Percentiles rank a stretch among this genome's conserved stretches.
Conservation (phyloP, 1,139 yeast species). For the Hansenula sp. region DNA sequence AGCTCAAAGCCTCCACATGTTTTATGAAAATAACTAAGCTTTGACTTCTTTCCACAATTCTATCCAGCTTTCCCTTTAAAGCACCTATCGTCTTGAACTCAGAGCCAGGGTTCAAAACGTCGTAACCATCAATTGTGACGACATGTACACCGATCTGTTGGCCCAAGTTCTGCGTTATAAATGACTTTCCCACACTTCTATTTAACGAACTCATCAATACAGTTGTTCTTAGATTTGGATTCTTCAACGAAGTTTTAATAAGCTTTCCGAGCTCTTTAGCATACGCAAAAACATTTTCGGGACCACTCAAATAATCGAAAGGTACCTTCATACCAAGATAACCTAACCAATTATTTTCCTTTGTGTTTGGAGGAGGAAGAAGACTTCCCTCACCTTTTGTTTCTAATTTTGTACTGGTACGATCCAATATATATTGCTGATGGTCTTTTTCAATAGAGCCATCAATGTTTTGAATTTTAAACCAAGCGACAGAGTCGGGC, state of each 20-base stretch:
- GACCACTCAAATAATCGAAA: constrained; percentile 29
- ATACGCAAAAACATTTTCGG: constrained; percentile 36
- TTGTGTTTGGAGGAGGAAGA: constrained; percentile 9
- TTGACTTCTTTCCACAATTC: constrained; percentile 39
- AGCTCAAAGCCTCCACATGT: constrained; percentile 74
- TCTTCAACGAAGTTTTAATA: constrained; percentile 38
- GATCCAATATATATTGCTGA: constrained; percentile 57
- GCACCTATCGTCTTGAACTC: constrained; percentile 79
- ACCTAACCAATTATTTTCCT: constrained; percentile 41
- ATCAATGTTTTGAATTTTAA: constrained; percentile 41
- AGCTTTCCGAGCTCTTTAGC: constrained; percentile 53
- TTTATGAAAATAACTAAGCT: constrained; percentile 54
- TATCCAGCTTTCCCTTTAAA: constrained; percentile 72
- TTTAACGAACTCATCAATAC: constrained; percentile 65
- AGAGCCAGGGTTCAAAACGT: constrained; percentile 59
- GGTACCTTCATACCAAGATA: constrained; percentile 37
- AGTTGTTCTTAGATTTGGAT: constrained; percentile 49
- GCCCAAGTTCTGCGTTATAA: constrained; percentile 53
- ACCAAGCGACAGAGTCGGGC: constrained; percentile 85
- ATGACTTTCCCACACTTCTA: constrained; percentile 77
- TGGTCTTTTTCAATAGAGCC: constrained; percentile 27
- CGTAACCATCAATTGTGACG: constrained; percentile 67
- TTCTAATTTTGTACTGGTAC: constrained; percentile 32
- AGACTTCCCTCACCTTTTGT: constrained; percentile 38
- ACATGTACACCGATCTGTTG: constrained; percentile 64